Evolutionary conservation across 805 yeast species (phyloP).

Genomic region (Nakazawaea populi): DNA sequence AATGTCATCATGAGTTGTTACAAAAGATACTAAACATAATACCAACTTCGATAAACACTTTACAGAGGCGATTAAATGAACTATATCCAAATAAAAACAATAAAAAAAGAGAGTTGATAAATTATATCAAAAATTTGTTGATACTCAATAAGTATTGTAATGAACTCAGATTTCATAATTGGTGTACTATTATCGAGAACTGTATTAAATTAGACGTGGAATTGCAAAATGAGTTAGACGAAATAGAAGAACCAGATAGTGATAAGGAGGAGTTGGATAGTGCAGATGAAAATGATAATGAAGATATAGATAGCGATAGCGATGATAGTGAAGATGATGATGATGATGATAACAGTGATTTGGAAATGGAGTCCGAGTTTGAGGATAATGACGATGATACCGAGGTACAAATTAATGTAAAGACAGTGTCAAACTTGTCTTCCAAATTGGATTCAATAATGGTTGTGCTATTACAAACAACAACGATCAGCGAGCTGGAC

Average conservation of each 20-base stretch:
- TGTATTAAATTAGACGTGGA: constrained; percentile 88
- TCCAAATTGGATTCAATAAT: constrained; percentile 70
- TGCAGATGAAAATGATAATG: constrained; percentile 24
- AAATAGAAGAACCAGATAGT: constrained; percentile 67
- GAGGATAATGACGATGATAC: constrained; percentile 23
- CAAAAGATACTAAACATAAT: constrained; percentile 59
- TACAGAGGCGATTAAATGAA: constrained; percentile 51
- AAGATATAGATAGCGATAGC: constrained; percentile 23
- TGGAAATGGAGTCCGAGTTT: constrained; percentile 19
- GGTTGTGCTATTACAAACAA: constrained; percentile 45
- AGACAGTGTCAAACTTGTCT: constrained; percentile 47
- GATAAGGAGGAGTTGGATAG: constrained; percentile 35
- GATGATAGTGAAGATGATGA: constrained; percentile 17
- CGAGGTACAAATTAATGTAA: constrained; percentile 35
- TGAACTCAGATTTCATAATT: constrained; percentile 66
- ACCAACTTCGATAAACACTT: constrained; percentile 72
- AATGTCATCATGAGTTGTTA: constrained; percentile 60
- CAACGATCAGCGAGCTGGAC: constrained; percentile 48
- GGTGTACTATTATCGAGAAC: constrained; percentile 78
- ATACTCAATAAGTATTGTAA: constrained; percentile 60
- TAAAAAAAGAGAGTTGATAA: constrained; percentile 42
- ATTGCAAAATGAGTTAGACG: constrained; percentile 82
- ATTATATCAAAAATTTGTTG: constrained; percentile 64
- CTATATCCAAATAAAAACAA: constrained; percentile 80
- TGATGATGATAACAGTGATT: constrained; percentile 17